Conservation (phyloP, 441 rosid genomes). For the Viola pubescens region DNA sequence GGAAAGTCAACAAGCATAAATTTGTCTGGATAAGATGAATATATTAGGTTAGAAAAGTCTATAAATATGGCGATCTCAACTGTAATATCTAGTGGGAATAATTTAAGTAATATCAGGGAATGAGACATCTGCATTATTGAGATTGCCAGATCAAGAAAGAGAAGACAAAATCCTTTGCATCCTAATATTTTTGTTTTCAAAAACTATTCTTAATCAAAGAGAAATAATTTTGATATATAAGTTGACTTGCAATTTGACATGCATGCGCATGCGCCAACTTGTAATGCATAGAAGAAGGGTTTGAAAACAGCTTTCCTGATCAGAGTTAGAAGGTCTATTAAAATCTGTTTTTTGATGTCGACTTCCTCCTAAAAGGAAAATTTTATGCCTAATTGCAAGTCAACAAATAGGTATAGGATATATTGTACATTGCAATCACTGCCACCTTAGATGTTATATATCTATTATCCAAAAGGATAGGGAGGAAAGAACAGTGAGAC, state of each 20-base stretch:
- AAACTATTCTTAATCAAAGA: not conserved
- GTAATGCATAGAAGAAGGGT: not conserved
- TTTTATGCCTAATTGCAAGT: not conserved
- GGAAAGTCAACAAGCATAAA: slow-evolving; percentile 15
- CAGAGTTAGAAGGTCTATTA: no score
- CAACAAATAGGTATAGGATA: no score
- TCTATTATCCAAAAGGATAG: not conserved
- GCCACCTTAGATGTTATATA: not conserved
- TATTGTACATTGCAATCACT: not conserved
- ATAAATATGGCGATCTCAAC: not conserved
- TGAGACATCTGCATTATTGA: slow-evolving; percentile 11
- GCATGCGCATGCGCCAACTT: not conserved
- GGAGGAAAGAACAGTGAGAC: no score
- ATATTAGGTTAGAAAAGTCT: slow-evolving; percentile 1
- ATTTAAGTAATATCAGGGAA: slow-evolving; percentile 10
- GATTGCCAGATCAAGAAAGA: slow-evolving; percentile 9
- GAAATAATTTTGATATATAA: not conserved
- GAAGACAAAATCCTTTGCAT: no score
- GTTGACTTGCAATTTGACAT: not conserved
- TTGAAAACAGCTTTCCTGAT: not conserved
- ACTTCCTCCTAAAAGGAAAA: no score
- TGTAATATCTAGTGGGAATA: not conserved
- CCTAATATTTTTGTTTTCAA: no score
- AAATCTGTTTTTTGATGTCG: not conserved
- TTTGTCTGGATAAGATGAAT: slow-evolving; percentile 4